phyloP scores from a whole-genome alignment of 2,329 filamentous ascomycete species.

The Aureobasidium sp. region DNA sequence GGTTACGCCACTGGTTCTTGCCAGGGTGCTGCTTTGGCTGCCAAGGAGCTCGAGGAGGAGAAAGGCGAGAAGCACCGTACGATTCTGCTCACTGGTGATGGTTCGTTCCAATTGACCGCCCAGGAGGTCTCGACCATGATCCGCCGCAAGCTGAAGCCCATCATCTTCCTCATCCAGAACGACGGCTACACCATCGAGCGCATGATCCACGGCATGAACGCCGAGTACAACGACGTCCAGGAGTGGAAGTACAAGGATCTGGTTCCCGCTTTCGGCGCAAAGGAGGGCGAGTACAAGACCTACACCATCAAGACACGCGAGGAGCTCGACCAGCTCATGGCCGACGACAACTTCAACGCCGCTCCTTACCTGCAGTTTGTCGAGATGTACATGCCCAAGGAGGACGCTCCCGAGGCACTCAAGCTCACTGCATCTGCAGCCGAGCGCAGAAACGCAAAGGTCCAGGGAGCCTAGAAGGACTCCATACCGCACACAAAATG shows the following conservation, averaged over 20 bases:
- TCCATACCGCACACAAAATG: background rate
- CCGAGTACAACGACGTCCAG: slow-evolving; percentile 69
- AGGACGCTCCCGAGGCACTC: slow-evolving; percentile 49
- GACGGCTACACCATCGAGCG: slow-evolving; percentile 41
- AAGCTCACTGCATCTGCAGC: slow-evolving; percentile 13
- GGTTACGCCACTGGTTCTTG: slow-evolving; percentile 23
- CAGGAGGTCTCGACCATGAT: slow-evolving; percentile 61
- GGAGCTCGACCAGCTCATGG: slow-evolving; percentile 17
- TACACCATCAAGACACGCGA: slow-evolving; percentile 19
- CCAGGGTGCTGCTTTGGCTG: slow-evolving; percentile 20
- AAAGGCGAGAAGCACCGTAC: slow-evolving; percentile 25
- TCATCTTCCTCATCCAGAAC: slow-evolving; percentile 40
- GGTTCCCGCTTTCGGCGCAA: slow-evolving; percentile 55
- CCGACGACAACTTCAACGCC: slow-evolving; percentile 29
- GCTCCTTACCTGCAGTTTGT: slow-evolving; percentile 54
- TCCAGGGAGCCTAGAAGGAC: background rate
- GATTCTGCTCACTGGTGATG: slow-evolving; percentile 80
- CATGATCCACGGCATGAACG: slow-evolving; percentile 36
- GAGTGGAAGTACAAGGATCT: slow-evolving; percentile 62
- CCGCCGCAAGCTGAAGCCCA: slow-evolving; percentile 25
- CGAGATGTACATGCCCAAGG: slow-evolving; percentile 70
- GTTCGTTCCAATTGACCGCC: slow-evolving; percentile 64
- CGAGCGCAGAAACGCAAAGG: slow-evolving; percentile 10
- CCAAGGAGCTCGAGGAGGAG: slow-evolving; percentile 25
- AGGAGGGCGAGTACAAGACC: slow-evolving; percentile 45